Conservation (phyloP, 352 stramenopile species). For the Phytophthora cryptogea region DNA sequence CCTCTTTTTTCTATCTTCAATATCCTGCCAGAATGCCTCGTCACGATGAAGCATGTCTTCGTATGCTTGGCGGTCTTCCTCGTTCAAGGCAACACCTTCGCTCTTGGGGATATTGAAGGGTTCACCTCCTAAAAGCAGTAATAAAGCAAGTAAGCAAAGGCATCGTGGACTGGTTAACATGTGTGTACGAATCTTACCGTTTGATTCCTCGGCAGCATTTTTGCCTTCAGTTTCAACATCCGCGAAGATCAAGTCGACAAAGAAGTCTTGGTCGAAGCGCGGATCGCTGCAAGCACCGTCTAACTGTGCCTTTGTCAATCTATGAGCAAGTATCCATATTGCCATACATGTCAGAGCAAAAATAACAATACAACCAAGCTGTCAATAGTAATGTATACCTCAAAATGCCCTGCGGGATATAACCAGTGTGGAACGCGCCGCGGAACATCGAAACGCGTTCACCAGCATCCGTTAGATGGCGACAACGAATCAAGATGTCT, state of each 20-base stretch:
- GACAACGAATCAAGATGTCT: conserved; percentile 96
- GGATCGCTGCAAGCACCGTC: conserved; percentile 95
- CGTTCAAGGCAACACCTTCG: conserved; percentile 75
- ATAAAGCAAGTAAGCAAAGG: conserved; percentile 1
- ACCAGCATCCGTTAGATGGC: conserved; percentile 91
- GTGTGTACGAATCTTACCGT: conserved; percentile 18
- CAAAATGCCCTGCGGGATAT: conserved; percentile 95
- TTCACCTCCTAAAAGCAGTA: conserved; percentile 14
- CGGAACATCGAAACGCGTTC: conserved; percentile 97
- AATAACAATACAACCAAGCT: conserved; percentile 4
- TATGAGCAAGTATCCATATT: conserved; percentile 20
- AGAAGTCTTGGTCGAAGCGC: conserved; percentile 96
- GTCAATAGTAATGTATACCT: conserved; percentile 37
- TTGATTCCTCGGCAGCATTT: conserved; percentile 15
- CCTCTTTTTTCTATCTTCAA: conserved; percentile 77
- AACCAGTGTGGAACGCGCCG: conserved; percentile 98
- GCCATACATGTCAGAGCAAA: not conserved
- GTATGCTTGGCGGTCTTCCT: conserved; percentile 84
- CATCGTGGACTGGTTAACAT: not conserved
- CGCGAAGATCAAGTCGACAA: conserved; percentile 97
- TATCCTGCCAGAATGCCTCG: conserved; percentile 86
- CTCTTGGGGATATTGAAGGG: conserved; percentile 42
- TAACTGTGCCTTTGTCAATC: conserved; percentile 95
- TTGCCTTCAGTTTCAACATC: conserved; percentile 86
- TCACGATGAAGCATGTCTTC: conserved; percentile 90